Percentiles rank a stretch among this genome's conserved stretches.
These are phyloP conservation scores for Zea luxurians DNA, from an alignment of 176 grass and related monocot genomes.

Conservation along the genomic window DNA sequence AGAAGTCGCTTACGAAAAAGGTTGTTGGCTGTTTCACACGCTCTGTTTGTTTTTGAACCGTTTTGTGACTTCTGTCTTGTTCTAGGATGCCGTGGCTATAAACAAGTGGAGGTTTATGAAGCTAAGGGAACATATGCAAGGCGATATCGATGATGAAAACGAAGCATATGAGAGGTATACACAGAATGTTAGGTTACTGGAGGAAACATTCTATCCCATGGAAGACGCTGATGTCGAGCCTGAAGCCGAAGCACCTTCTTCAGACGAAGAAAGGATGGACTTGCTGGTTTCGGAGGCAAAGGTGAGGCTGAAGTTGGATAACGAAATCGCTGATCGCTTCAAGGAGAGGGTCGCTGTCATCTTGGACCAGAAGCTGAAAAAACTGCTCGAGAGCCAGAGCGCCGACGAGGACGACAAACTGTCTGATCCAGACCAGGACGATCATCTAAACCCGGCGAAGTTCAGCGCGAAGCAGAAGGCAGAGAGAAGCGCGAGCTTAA, in stretches of 20 bases:
- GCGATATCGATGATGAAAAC: conserved; percentile 77
- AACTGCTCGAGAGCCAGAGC: conserved; percentile 42
- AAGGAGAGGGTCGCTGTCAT: conserved; percentile 53
- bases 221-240: conserved; percentile 39
- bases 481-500: conserved; percentile 46
- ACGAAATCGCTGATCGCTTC: conserved; percentile 49
- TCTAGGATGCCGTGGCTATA: conserved; percentile 59
- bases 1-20: conserved; percentile 68
- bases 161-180: conserved; percentile 87
- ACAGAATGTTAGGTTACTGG: conserved; percentile 66
- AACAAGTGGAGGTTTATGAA: conserved; percentile 86
- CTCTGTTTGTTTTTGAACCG: background rate
- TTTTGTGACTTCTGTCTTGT: conserved; percentile 7
- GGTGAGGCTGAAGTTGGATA: conserved; percentile 65
- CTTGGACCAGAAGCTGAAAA: conserved; percentile 69
- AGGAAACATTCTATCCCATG: conserved; percentile 65
- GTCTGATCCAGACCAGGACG: conserved; percentile 39
- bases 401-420: conserved; percentile 33
- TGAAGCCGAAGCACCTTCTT: conserved; percentile 38
- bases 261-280: conserved; percentile 62
- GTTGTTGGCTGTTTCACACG: conserved; percentile 36
- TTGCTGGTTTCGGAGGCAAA: conserved; percentile 59
- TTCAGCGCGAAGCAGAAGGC: conserved; percentile 40
- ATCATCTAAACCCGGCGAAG: conserved; percentile 23
- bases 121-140: conserved; percentile 82